Evolutionary conservation across 495 filamentous ascomycete species (phyloP), one percentile per base, ranked within the genome.

Genomic region (Penicillium coffeae): DNA sequence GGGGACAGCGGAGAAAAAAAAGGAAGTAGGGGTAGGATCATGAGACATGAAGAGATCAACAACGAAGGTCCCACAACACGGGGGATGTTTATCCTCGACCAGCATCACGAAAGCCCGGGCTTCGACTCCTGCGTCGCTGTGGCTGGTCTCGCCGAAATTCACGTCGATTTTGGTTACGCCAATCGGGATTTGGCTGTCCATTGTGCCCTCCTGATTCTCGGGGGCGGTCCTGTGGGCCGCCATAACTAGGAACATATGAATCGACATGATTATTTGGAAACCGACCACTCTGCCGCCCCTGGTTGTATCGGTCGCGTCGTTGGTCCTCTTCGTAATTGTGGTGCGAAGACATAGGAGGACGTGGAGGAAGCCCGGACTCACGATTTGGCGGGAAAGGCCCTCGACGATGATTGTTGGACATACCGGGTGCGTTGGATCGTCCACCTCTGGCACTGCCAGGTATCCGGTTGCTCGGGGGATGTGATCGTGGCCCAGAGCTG

Each of bases 211-310:
- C 55, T 2, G 52, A 46, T 1, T 65, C 65, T 41, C 63, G 60
- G 8, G 45, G 21, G 6, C 62, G 62, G 25, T 70, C 65, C 12
- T 52, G 40, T 8, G 50, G 32, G 15, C 45, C 51, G 14, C 55
- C 55, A 44, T 73, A 71, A 22, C 47, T 68, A 4, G 72, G 70
- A 21, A 72, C 59, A 52, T 73, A 73, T 3, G 70, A 72, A 33
- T 75, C 72, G 15, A 65, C 13, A 4, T 4, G 10, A 43, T 60
- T 66, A 25, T 48, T 62, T 1, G 71, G 56, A n/a, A 55, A 48
- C 44, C 68, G 52, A 14, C 42, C 49, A n/a, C 51, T 51, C 19
- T 47, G 39, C 8, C 70, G 66, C 38, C 47, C 40, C 19, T 56
- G 62, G 36, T 58, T 48, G 13, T 40, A 50, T 30, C 64, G 60